Base-by-base conservation (phyloP, 306 rosid species). In the Ochetophila trinervis region DNA sequence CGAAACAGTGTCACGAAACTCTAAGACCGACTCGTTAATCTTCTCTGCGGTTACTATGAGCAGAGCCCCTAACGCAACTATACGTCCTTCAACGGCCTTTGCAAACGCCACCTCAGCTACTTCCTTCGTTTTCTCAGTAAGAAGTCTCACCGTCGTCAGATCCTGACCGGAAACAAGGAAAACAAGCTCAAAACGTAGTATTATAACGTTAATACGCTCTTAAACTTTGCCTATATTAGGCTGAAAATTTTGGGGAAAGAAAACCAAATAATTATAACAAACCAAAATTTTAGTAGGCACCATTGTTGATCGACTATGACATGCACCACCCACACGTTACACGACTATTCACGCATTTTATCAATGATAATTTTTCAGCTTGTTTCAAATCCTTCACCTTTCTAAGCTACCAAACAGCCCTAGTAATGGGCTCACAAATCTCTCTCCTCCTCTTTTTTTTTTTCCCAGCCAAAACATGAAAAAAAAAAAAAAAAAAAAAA, bases 101-200 rank as follows among this genome's bases (percentile, higher is more conserved):
- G 62, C 62, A 16, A 62, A 63, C 20, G 84, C 84, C 68, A 80
- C 61, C 63, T 76, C 78, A 6, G 78, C 69, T 5, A 49, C 5
- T 55, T 72, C 81, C 70, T 76, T 80, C 36, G 81, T 80, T 45
- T 68, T 80, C 45, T 72, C 85, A 30, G 76, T 16, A 5, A 80
- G 63, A 54, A 80, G 72, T 20, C 62, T 76, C 11, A 80, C 67
- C 5, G 76, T 20, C 4, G 40, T 80, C 81, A 76, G 52, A 65
- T 80, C 81, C 85, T 80, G 65, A 19, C 2, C 35, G 21, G 51
- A 16, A 21, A 48, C 10, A 20, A 50, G 4, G 11, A 22, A 14
- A 48, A 7, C 5, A 10, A 34, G 48, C 21, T 0, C 24, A 14
- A 40, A 10, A 10, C 1, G 13, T 9, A 40, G 12, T 2, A 6